Evolutionary conservation across 768 basidiomycete species (phyloP), one percentile per base, ranked within the genome.

Genomic region (Rubroboletus satanas): DNA sequence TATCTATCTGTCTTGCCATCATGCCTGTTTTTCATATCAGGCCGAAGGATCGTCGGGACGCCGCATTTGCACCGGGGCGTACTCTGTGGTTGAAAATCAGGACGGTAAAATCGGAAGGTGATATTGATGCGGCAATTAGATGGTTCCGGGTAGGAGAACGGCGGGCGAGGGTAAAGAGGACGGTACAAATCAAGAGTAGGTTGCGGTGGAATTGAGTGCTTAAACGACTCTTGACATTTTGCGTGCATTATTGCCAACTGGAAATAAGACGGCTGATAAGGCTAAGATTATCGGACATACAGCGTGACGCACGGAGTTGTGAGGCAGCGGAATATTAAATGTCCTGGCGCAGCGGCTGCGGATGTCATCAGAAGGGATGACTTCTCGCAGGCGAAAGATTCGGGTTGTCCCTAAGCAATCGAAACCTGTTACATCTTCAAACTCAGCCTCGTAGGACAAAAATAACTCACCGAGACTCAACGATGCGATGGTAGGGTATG

Each of bases 171-270:
- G 58, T 70, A 77, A 1, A 78, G 65, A 5, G 90, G 89, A 32
- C 79, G 80, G 66, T 83, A 91, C n/a, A 87, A 61, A 63, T 93
- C 90, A 38, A 93, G 78, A 2, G 80, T 73, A 11, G 75, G 67
- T 57, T 90, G 88, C 1, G 90, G 85, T 18, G 87, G 90, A 17
- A 92, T 79, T 5, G 83, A 79, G 59, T 92, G 89, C 62, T 93
- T 93, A 73, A 87, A 93, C 38, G 74, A 76, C 65, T 93, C 90
- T 74, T 93, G 90, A 55, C 85, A 87, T 15, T 84, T 82, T 2
- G 90, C 88, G 61, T 93, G 91, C 90, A 93, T 93, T 53, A 93
- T 90, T n/a, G 79, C 79, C 35, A 93, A 75, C 89, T 92, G 54
- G 26, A 53, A 39, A 56, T 47, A 38, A 36, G 2, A 15, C 7